phyloP scores from a whole-genome alignment of 331 rosid species.

The Quercus phellos region DNA sequence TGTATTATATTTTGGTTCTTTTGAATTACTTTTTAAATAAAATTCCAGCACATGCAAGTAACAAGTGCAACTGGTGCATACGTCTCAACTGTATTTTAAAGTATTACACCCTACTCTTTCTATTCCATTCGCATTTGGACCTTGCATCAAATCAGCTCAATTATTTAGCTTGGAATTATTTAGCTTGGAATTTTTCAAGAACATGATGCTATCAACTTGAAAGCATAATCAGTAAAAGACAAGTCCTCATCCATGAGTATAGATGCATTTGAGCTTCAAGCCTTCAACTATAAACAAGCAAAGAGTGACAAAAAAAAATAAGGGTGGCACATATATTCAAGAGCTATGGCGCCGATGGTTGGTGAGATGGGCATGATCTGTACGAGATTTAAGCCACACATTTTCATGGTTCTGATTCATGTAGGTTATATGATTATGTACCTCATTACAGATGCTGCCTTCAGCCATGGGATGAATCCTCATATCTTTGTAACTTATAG shows the following conservation, averaged over 20 bases:
- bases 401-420: conserved; percentile 30
- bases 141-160: not conserved
- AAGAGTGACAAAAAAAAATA: not conserved
- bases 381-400: conserved; percentile 37
- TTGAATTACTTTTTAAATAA: too few relatives aligned
- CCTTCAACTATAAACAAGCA: not conserved
- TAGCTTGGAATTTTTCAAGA: not conserved
- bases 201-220: conserved; percentile 4
- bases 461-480: conserved; percentile 39
- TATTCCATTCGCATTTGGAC: not conserved
- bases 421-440: conserved; percentile 20
- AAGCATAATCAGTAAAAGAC: not conserved
- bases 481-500: conserved; percentile 47
- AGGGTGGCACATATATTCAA: not conserved
- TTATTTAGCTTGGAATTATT: not conserved
- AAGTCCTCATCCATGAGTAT: not conserved
- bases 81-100: not conserved
- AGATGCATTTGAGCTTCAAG: not conserved
- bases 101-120: not conserved
- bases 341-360: conserved; percentile 5
- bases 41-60: not conserved
- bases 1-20: too few relatives aligned
- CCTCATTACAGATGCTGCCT: conserved; percentile 26
- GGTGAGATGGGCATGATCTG: not conserved
- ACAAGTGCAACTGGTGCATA: not conserved